Evolutionary conservation across 1,284 basidiomycete species (phyloP).

Genomic region (Austroboletus niveus): DNA sequence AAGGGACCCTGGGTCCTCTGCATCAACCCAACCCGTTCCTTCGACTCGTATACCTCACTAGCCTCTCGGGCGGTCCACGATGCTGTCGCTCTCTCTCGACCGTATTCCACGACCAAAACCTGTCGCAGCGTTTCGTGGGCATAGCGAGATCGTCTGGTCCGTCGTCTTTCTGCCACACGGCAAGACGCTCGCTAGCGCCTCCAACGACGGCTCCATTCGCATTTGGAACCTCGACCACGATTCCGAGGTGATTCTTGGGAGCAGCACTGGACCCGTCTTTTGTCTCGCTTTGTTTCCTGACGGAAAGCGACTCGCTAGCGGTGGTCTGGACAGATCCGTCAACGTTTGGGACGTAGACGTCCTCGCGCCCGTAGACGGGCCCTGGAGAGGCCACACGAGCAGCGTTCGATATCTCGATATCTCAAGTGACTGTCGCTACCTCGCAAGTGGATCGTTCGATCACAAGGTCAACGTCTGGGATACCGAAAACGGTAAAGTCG

Average conservation of each 20-base stretch:
- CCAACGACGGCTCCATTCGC: slow-evolving; percentile 31
- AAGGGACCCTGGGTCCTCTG: slow-evolving; percentile 28
- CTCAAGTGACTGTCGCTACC: slow-evolving; percentile 30
- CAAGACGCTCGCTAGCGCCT: slow-evolving; percentile 26
- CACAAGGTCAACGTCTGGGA: slow-evolving; percentile 31
- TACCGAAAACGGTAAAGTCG: slow-evolving; percentile 25
- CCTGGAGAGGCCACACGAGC: slow-evolving; percentile 24
- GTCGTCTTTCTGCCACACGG: slow-evolving; percentile 28
- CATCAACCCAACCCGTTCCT: slow-evolving; percentile 23
- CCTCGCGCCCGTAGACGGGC: slow-evolving; percentile 13
- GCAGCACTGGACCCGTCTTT: slow-evolving; percentile 22
- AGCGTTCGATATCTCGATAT: slow-evolving; percentile 31
- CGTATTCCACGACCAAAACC: slow-evolving; percentile 26
- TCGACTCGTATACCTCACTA: slow-evolving; percentile 21
- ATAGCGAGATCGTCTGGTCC: slow-evolving; percentile 31
- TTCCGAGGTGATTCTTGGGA: slow-evolving; percentile 27
- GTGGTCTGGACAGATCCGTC: slow-evolving; percentile 31
- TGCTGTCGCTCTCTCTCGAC: slow-evolving; percentile 34
- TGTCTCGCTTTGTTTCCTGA: slow-evolving; percentile 30
- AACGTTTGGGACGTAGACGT: slow-evolving; percentile 30
- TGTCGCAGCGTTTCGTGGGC: slow-evolving; percentile 21
- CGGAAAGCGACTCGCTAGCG: slow-evolving; percentile 28
- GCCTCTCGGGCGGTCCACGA: slow-evolving; percentile 20
- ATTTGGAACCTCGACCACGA: slow-evolving; percentile 29
- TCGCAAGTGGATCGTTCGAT: slow-evolving; percentile 33